Base-by-base conservation (phyloP, 192 early-diverging fungal genomes). In the Gonapodya sp. region DNA sequence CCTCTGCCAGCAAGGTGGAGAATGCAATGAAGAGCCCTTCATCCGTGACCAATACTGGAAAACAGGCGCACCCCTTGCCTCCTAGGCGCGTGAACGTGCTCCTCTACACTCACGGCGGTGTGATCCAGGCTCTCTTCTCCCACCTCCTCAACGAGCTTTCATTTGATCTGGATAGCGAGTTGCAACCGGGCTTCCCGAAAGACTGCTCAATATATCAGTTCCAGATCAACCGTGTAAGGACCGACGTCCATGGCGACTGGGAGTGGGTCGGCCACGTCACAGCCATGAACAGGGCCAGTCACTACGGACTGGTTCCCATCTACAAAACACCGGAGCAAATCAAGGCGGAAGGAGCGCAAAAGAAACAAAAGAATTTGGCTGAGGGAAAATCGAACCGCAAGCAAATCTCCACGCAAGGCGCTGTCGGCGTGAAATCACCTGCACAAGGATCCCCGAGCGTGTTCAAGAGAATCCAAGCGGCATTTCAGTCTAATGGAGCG, bases 121-220 rank as follows among this genome's bases (percentile, higher is more conserved):
- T 77, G 18, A 18, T 77, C 30, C 75, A 77, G 75, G 30, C 34
- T 2, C 75, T 77, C 8, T 77, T 77, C 34, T 32, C 75, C 18
- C 75, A 77, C 75, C 75, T 77, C 8, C 75, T 77, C 75, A 77
- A 77, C 75, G 75, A 77, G 18, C 75, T 77, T 8, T 16, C 18
- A 8, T 77, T 77, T 33, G 75, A 77, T 33, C 18, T 77, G 30
- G 18, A 77, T 33, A 33, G 8, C 8, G 75, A 77, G 75, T 14
- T 77, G 18, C 75, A 77, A 33, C 18, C 75, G 18, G 75, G 75
- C 18, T 77, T 77, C 34, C 75, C 75, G 2, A 77, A 77, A 31
- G 30, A 77, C 75, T 2, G 8, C 8, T 18, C 30, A 2, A 14
- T 77, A 33, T 77, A 77, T 33, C 75, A 33, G 2, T 77, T 77